Base-by-base conservation (phyloP, 2,329 filamentous ascomycete species). In the Gremmenia infestans region DNA sequence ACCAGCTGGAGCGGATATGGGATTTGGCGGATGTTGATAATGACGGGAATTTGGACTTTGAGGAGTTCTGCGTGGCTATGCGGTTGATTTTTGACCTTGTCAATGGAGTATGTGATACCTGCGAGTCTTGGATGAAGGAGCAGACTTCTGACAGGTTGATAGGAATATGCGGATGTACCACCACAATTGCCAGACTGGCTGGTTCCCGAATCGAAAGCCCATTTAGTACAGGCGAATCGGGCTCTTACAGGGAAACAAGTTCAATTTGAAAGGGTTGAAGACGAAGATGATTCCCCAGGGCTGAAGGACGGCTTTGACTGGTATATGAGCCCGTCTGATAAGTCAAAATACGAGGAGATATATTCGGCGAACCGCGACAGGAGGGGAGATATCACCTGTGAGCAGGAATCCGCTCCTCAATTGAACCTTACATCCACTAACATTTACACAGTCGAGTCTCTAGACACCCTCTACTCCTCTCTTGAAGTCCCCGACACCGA, bases 61-160 rank as follows among this genome's bases (percentile, higher is more conserved):
- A 99, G 76, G 94, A 99, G 79, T 99, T 99, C 73, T 99, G 94
- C 73, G 94, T 99, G 56, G 94, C 92, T 40, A 99, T 99, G 94
- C 85, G 94, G 69, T 78, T 99, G 68, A 97, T 97, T 67, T 99
- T 97, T 73, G 94, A 99, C 72, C 78, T 97, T 63, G 86, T 99
- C 66, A 99, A 99, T 69, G 94, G 94, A 67, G 90, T 95, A 80
- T 60, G 81, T 75, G n/a, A 32, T 15, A 25, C 15, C 2, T 40
- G 45, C 28, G 14, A 39, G 50, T 47, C 52, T 19, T 50, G 46
- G 9, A 25, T 57, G 23, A 43, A 53, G 50, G 43, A 50, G 37
- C 19, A 47, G 42, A 48, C n/a, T 54, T 37, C 45, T 53, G 40
- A 49, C 12, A 12, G 17, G 17, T 48, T 58, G 11, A 53, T 67